Evolutionary conservation across 768 basidiomycete species (phyloP).

Genomic region (Harrya chromipes): DNA sequence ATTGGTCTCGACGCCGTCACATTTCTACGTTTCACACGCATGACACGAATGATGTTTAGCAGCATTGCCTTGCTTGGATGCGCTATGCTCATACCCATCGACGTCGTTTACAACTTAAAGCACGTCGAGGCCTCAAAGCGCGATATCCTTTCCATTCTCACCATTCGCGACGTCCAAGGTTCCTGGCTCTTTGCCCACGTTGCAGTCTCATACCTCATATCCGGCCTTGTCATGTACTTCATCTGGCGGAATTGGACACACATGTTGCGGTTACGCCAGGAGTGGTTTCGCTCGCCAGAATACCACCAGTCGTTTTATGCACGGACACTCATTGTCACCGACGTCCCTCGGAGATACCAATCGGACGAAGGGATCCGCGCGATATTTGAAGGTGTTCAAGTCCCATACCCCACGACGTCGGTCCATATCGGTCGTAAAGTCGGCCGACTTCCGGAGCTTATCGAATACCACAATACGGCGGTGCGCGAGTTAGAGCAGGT

Average conservation of each 20-base stretch:
- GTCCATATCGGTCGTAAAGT: conserved; percentile 88
- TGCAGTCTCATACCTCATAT: conserved; percentile 78
- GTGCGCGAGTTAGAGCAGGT: conserved; percentile 90
- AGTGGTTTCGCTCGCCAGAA: conserved; percentile 89
- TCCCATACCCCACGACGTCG: conserved; percentile 89
- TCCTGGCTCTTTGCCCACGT: conserved; percentile 81
- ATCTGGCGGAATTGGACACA: conserved; percentile 72
- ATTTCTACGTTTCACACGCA: conserved; percentile 87
- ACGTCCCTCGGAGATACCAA: conserved; percentile 77
- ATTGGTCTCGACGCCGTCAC: conserved; percentile 91
- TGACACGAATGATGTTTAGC: conserved; percentile 74
- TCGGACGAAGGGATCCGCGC: conserved; percentile 79
- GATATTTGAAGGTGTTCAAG: conserved; percentile 68
- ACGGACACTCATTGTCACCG: conserved; percentile 79
- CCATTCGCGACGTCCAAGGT: conserved; percentile 79
- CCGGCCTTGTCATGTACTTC: conserved; percentile 64
- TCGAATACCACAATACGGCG: conserved; percentile 90
- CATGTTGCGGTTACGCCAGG: conserved; percentile 75
- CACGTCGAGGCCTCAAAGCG: conserved; percentile 49
- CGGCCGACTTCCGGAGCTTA: conserved; percentile 83
- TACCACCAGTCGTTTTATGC: conserved; percentile 92
- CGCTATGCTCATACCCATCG: conserved; percentile 79
- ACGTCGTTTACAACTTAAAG: conserved; percentile 78
- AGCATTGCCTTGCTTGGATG: conserved; percentile 62
- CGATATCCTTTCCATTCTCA: conserved; percentile 74